Conservation (phyloP, 805 yeast genomes). For the Lipomyces orientalis region DNA sequence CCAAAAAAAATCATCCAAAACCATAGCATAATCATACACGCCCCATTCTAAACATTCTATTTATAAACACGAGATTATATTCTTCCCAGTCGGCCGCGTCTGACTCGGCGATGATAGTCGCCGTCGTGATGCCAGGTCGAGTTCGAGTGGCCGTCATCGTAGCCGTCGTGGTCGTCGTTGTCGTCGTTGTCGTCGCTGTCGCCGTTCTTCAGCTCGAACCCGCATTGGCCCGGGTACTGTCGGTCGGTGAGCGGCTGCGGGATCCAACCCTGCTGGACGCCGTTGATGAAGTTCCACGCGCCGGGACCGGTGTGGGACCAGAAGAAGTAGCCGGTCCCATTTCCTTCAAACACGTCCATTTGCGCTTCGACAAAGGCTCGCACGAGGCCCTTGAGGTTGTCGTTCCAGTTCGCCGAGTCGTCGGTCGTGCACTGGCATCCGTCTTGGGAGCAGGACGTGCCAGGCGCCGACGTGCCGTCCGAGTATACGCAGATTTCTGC, state of each 20-base stretch:
- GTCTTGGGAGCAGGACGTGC: constrained; percentile 83
- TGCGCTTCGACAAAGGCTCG: constrained; percentile 86
- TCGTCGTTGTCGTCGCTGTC: not conserved
- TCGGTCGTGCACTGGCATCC: constrained; percentile 53
- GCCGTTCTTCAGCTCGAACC: constrained; percentile 34
- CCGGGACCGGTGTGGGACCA: constrained; percentile 89
- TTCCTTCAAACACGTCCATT: constrained; percentile 75
- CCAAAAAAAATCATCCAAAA: not conserved
- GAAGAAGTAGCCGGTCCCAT: constrained; percentile 80
- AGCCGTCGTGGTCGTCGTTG: constrained; percentile 2
- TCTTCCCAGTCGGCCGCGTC: constrained; percentile 7
- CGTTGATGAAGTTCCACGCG: constrained; percentile 82
- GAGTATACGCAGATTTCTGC: constrained; percentile 30
- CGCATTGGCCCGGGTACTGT: constrained; percentile 71
- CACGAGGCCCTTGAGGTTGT: constrained; percentile 58
- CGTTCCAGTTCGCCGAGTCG: constrained; percentile 62
- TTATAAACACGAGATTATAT: not conserved
- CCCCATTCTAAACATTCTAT: not conserved
- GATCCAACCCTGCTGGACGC: constrained; percentile 65
- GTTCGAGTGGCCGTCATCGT: not conserved
- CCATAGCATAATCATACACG: not conserved
- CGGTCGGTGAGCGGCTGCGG: constrained; percentile 81
- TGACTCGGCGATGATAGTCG: constrained; percentile 8
- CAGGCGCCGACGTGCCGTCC: constrained; percentile 75
- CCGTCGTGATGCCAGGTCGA: not conserved